These are phyloP conservation scores for thale cress (Arabidopsis thaliana) DNA, from an alignment of 345 rosid species.

Conservation along the genomic window TAIR10.1 NC_003071.7:17227501-17228000, in stretches of 20 bases:
- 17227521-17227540: slow-evolving; percentile 33
- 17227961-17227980: slow-evolving; percentile 61
- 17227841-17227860: slow-evolving; percentile 88
- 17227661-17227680: slow-evolving; percentile 68
- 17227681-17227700: slow-evolving; percentile 41
- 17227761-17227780: slow-evolving; percentile 29
- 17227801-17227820: slow-evolving; percentile 39
- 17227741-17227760: slow-evolving; percentile 42
- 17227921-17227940: slow-evolving; percentile 71
- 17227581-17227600: slow-evolving; percentile 64
- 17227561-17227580: slow-evolving; percentile 23
- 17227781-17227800: slow-evolving; percentile 32
- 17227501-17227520: slow-evolving; percentile 29
- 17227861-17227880: slow-evolving; percentile 83
- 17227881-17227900: slow-evolving; percentile 67
- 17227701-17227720: slow-evolving; percentile 22
- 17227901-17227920: slow-evolving; percentile 69
- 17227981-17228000: slow-evolving; percentile 47
- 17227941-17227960: slow-evolving; percentile 79
- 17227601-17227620: slow-evolving; percentile 71
- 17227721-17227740: background rate
- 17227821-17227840: slow-evolving; percentile 51
- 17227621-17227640: slow-evolving; percentile 66
- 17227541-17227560: slow-evolving; percentile 38
- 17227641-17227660: slow-evolving; percentile 61